Evolutionary conservation across 352 stramenopile species (phyloP).

Genomic region (Phytophthora pistaciae): DNA sequence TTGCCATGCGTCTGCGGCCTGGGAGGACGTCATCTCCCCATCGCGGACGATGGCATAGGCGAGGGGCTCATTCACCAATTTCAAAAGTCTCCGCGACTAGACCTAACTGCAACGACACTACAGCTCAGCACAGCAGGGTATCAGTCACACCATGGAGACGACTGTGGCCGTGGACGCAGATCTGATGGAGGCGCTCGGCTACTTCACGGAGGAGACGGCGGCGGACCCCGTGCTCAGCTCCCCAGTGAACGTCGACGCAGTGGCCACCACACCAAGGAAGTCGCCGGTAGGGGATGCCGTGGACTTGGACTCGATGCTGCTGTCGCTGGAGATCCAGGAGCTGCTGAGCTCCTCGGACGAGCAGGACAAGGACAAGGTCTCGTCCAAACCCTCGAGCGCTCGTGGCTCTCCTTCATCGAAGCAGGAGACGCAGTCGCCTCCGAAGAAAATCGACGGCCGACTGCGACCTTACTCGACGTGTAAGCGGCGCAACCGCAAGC

Average conservation of each 20-base stretch:
- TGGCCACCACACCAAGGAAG: background rate
- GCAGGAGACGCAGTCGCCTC: conserved; percentile 1
- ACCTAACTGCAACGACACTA: too few relatives aligned
- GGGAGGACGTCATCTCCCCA: background rate
- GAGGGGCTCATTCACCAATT: conserved; percentile 21
- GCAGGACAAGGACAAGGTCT: conserved; percentile 1
- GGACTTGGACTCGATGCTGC: conserved; percentile 24
- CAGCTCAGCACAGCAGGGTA: background rate
- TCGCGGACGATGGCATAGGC: conserved; percentile 17
- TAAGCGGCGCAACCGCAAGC: conserved; percentile 34
- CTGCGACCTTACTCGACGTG: conserved; percentile 25
- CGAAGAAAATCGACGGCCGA: conserved; percentile 31
- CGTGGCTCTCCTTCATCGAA: background rate
- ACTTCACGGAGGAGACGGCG: conserved; percentile 25
- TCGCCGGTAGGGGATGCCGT: background rate
- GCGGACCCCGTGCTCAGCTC: background rate
- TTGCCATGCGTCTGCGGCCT: conserved; percentile 16
- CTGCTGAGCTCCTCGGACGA: conserved; percentile 10
- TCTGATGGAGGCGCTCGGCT: conserved; percentile 35
- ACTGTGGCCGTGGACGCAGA: conserved; percentile 19
- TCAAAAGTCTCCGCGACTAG: conserved; percentile 8
- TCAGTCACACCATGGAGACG: conserved; percentile 1
- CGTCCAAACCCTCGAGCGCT: background rate
- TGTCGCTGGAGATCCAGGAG: conserved; percentile 33
- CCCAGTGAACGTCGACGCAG: background rate